phyloP scores from a whole-genome alignment of 768 basidiomycete genomes.

The Heimioporus sp. region DNA sequence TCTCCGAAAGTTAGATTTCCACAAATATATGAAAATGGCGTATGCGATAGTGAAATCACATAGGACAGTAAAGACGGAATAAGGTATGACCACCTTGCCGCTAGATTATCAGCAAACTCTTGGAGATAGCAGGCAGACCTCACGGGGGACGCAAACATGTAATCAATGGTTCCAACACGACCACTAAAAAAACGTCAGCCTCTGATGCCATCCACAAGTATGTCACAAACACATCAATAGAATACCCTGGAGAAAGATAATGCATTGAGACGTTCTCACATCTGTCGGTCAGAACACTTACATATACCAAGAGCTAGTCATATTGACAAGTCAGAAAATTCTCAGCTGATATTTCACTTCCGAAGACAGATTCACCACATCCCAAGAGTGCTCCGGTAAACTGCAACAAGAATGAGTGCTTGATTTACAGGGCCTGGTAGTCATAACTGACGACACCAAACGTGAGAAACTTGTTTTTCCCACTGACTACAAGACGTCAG shows the following conservation, averaged over 20 bases:
- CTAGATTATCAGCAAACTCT: background rate
- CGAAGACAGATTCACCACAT: background rate
- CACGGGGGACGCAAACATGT: background rate
- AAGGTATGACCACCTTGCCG: background rate
- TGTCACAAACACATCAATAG: background rate
- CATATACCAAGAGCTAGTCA: constrained; percentile 5
- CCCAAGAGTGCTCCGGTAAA: background rate
- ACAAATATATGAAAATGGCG: constrained; percentile 13
- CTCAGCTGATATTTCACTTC: background rate
- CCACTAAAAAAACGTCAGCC: background rate
- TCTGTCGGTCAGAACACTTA: background rate
- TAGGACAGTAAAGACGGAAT: background rate
- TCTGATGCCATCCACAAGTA: background rate
- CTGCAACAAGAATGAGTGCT: constrained; percentile 3
- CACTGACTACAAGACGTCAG: constrained; percentile 8
- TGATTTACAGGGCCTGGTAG: background rate
- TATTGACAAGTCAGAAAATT: background rate
- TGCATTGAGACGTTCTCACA: background rate
- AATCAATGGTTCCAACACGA: constrained; percentile 2
- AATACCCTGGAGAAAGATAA: background rate
- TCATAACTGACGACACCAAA: constrained; percentile 7
- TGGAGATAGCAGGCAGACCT: background rate
- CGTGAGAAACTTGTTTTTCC: constrained; percentile 12
- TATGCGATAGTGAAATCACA: constrained; percentile 8
- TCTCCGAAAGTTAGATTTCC: constrained; percentile 12